Base-by-base conservation (phyloP, 2,329 filamentous ascomycete genomes). In the Dactylellina sp. region DNA sequence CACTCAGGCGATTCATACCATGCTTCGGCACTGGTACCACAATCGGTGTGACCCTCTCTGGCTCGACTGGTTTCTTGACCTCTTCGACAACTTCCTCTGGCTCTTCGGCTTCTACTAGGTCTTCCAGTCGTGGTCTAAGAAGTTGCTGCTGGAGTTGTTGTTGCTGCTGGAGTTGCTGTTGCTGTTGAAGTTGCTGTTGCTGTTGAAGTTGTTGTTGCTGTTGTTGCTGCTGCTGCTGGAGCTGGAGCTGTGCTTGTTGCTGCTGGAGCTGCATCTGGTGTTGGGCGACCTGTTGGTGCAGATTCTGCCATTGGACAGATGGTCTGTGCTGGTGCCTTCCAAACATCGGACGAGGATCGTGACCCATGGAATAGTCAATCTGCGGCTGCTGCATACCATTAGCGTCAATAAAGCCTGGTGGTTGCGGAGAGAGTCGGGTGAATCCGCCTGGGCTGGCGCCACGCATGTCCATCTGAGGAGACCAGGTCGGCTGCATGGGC, bases 21-120 rank as follows among this genome's bases (percentile, higher is more conserved):
- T 78, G 78, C 59, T 77, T 76, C 4, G 78, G 78, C 18, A 78
- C 76, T 5, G 78, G 78, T n/a, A 77, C 77, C 24, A 77, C 76
- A 18, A 78, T 76, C 14, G 75, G 60, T 71, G 66, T 59, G 28
- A 56, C 64, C 44, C 55, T 60, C 32, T 60, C 60, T 7, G 24
- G 18, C 20, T 59, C 49, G 4, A 2, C 35, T 40, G 40, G 24
- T 28, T 60, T 49, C 49, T 50, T 50, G 25, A 46, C 25, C 16
- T 16, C 20, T 4, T 44, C 16, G 25, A 47, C 11, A 1, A 18
- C 40, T 6, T 62, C 62, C 44, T 74, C 71, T n/a, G 60, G 63
- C n/a, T 70, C 53, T 39, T 60, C 71, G 7, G 60, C 71, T 32
- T 75, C 71, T 1, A 66, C 70, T 20, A 74, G 25, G 47, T 74